Percentiles rank a stretch among this genome's conserved stretches.
Conservation (phyloP, 169 alveolate genomes). For the Plasmodium vivax region DNA sequence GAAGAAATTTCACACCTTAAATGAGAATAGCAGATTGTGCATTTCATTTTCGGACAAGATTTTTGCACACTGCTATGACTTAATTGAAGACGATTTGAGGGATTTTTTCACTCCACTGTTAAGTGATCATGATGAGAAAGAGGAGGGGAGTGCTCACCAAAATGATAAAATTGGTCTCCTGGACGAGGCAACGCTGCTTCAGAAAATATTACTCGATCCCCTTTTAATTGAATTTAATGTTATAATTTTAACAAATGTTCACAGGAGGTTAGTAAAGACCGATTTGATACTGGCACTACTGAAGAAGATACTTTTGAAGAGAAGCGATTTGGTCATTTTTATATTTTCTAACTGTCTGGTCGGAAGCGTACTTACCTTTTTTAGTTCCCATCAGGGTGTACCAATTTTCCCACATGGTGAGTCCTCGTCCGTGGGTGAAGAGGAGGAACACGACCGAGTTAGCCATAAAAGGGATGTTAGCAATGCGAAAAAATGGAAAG, state of each 20-base stretch:
- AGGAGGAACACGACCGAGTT: not conserved
- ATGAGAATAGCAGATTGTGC: conserved; percentile 52
- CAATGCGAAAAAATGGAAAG: not conserved
- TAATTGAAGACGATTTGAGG: conserved; percentile 29
- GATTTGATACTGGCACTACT: conserved; percentile 78
- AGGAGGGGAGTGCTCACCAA: not conserved
- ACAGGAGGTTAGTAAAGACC: conserved; percentile 74
- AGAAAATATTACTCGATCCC: conserved; percentile 78
- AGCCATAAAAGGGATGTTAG: not conserved
- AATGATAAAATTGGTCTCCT: conserved; percentile 21
- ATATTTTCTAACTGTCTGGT: conserved; percentile 47
- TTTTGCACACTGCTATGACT: not conserved
- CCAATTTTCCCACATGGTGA: not conserved
- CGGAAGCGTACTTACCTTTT: conserved; percentile 56
- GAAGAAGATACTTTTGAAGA: conserved; percentile 48
- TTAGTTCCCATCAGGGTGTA: conserved; percentile 22
- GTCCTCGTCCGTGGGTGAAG: not conserved
- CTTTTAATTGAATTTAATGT: conserved; percentile 82
- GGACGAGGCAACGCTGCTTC: conserved; percentile 45
- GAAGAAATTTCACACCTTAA: conserved; percentile 61
- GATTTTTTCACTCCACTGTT: conserved; percentile 19
- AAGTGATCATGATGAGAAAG: conserved; percentile 7
- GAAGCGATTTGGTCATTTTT: conserved; percentile 50
- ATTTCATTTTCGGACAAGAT: conserved; percentile 32
- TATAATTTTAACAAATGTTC: conserved; percentile 76